Evolutionary conservation across 2,329 filamentous ascomycete species (phyloP).

Genomic region (Exophiala sp.): DNA sequence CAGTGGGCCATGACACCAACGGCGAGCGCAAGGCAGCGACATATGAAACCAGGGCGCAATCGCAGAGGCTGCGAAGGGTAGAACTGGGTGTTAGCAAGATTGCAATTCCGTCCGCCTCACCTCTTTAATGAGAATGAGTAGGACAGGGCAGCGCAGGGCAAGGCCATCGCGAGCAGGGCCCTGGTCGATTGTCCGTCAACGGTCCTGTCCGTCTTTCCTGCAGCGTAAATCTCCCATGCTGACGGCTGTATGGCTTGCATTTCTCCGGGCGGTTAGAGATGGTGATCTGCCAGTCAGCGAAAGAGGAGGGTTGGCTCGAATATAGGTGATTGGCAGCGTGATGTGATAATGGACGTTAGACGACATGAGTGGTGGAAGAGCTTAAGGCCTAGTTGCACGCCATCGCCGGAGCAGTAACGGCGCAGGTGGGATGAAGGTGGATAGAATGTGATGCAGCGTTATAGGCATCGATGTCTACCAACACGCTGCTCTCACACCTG

Average conservation of each 20-base stretch:
- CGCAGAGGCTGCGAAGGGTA: constrained; percentile 8
- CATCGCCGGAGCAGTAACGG: background rate
- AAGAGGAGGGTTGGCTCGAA: constrained; percentile 9
- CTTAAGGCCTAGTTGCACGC: constrained; percentile 1
- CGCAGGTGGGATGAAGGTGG: background rate
- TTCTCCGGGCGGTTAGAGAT: constrained; percentile 21
- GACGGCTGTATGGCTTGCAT: constrained; percentile 10
- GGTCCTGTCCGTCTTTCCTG: background rate
- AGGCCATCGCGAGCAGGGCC: background rate
- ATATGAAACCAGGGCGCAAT: constrained; percentile 21
- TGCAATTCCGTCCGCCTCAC: constrained; percentile 2
- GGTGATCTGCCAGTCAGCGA: constrained; percentile 20
- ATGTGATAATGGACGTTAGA: constrained; percentile 16
- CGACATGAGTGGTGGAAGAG: constrained; percentile 14
- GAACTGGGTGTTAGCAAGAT: constrained; percentile 1
- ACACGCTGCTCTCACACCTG: background rate
- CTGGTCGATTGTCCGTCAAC: background rate
- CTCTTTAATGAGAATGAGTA: constrained; percentile 2
- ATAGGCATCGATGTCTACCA: background rate
- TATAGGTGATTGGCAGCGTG: constrained; percentile 15
- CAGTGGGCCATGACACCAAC: constrained; percentile 24
- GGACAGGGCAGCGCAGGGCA: background rate
- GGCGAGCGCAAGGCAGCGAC: constrained; percentile 21
- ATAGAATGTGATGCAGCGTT: background rate
- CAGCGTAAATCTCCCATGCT: background rate